Evolutionary conservation across 139 green algal species (phyloP).

Genomic region (Yamagishiella unicocca): DNA sequence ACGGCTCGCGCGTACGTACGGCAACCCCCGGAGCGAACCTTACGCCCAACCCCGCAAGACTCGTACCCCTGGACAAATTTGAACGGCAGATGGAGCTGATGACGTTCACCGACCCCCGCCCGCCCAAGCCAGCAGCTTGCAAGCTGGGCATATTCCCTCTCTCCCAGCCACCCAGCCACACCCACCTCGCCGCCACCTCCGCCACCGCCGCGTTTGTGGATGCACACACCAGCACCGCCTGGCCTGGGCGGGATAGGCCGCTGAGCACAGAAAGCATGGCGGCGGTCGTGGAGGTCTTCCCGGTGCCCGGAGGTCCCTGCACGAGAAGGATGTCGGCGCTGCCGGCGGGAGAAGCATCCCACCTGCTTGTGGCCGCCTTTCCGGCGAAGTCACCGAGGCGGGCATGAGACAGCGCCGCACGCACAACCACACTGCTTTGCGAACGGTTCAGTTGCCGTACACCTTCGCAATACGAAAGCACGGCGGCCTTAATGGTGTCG

Average conservation of each 20-base stretch:
- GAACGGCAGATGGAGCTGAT: too few relatives aligned
- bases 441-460: background rate
- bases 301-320: conserved; percentile 13
- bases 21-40: background rate
- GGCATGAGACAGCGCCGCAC: background rate
- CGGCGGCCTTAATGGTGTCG: background rate
- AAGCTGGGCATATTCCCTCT: background rate
- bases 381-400: too few relatives aligned
- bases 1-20: too few relatives aligned
- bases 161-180: background rate
- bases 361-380: background rate
- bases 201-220: background rate
- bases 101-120: too few relatives aligned
- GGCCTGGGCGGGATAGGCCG: background rate
- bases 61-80: too few relatives aligned
- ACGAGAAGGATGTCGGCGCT: background rate
- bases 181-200: background rate
- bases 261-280: conserved; percentile 22
- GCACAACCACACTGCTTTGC: background rate
- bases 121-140: background rate
- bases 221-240: conserved; percentile 1
- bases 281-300: conserved; percentile 12
- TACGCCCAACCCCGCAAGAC: background rate
- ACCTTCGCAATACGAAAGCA: background rate
- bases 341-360: background rate